Evolutionary conservation across 2,329 filamentous ascomycete species (phyloP), one percentile per base, ranked within the genome.

Genomic region (Exophiala aquamarina): DNA sequence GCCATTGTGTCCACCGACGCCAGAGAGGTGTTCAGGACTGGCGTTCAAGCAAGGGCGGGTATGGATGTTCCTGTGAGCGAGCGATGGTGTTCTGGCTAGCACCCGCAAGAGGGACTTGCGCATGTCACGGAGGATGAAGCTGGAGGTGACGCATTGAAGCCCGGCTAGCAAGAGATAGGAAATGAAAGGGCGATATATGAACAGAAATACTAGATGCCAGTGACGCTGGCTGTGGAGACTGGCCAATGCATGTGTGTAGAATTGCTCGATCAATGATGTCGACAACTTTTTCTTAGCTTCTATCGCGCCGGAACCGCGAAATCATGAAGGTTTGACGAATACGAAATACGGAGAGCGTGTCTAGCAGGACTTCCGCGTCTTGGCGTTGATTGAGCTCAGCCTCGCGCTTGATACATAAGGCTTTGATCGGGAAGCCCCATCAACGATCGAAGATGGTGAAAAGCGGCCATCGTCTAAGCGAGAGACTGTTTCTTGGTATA

Each of bases 21-120:
- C 11, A 3, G 11, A 31, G 18, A 15, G 19, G 11, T 11, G 6
- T 11, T 26, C 6, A 26, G 6, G 11, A 11, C 11, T 26, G 6
- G 6, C 11, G 6, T 6, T 26, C 23, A 26, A 11, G 11, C 23
- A 6, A 11, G 6, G 11, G 23, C 23, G 23, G 6, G 23, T 6
- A 26, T 26, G 6, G 23, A 11, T 6, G 11, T 26, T 26, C 6
- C 6, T 6, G 11, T 26, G 23, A 6, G 23, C 11, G 11, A 26
- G 23, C 6, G 23, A 26, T 11, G 23, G 41, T 50, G 46, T 45
- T 53, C 47, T 53, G 23, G 35, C 41, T 39, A 43, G 50, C 36
- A 41, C 19, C 36, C 49, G 47, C 41, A 46, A 39, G 46, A 50
- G 41, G 36, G 46, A 52, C 53, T 44, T 55, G 53, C 50, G 53